Base-by-base conservation (phyloP, 176 grass and related monocot genomes). In the Carex pumila region DNA sequence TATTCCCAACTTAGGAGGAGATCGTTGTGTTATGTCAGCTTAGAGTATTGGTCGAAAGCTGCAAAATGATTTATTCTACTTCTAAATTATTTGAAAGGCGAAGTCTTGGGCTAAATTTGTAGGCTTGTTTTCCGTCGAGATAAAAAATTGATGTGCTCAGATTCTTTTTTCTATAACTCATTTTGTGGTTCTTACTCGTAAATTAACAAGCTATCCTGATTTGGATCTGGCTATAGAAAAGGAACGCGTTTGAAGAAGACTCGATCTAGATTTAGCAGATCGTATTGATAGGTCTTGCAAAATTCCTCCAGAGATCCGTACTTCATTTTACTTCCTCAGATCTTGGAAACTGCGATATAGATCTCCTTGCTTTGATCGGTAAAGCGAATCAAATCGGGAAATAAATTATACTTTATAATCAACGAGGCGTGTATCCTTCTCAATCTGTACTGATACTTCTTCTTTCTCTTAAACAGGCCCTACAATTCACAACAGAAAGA, bases 401-500 rank as follows among this genome's bases (percentile, higher is more conserved):
- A 83, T 66, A 55, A 36, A 11, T 49, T 4, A 34, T 53, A 5
- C 15, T 32, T 52, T 31, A 6, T 29, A 53, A 68, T 69, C 61
- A 83, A 31, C 11, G 50, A 57, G 29, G 14, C 10, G 0, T 57
- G 64, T 43, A 53, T 83, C 50, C 61, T 66, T 66, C 61, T 83
- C 49, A 47, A 54, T 64, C 79, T 68, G 61, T 53, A 54, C 61
- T 66, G 47, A 83, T 83, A 1, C 30, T 50, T 83, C 61, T 83
- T 12, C n/a, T 83, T 83, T 53, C 17, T 50, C 62, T 68, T 66
- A 83, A 69, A 19, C 81, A 83, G 81, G 62, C 68, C 11, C 18
- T 83, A 6, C 61, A 83, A 68, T 87, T 85, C 61, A 82, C 85
- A 72, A 76, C 82, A 82, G 88, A 84, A 39, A 86, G 82, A 71